Conservation (phyloP, 1,284 basidiomycete species). For the Xerocomus minutiporus region DNA sequence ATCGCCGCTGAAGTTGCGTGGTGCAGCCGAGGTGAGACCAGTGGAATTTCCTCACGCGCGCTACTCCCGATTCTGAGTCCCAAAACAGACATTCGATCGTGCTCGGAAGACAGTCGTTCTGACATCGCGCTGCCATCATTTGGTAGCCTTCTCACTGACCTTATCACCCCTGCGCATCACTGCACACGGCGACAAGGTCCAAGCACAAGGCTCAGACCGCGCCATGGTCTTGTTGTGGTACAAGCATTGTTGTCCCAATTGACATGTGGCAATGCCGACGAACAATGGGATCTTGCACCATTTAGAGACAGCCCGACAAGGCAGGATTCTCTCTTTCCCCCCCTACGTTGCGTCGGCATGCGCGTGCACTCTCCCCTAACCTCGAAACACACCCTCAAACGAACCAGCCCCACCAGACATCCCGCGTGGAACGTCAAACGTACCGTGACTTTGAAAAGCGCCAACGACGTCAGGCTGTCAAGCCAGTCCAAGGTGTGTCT, state of each 20-base stretch:
- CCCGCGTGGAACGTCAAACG: slow-evolving; percentile 4
- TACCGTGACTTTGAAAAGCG: slow-evolving; percentile 1
- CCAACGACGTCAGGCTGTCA: neutral
- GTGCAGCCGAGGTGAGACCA: too few species aligned
- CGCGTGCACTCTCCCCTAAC: slow-evolving; percentile 11
- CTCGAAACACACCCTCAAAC: slow-evolving; percentile 6
- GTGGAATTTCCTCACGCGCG: too few species aligned
- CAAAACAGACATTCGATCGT: too few species aligned
- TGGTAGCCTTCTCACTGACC: too few species aligned
- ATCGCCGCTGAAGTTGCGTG: too few species aligned
- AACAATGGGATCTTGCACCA: neutral
- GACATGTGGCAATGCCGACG: neutral
- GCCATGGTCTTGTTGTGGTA: too few species aligned
- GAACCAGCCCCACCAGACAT: slow-evolving; percentile 6
- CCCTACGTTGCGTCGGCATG: slow-evolving; percentile 8
- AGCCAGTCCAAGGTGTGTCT: slow-evolving; percentile 2
- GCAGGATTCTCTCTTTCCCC: neutral
- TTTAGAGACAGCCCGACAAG: neutral
- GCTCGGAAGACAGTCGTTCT: too few species aligned
- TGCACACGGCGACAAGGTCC: too few species aligned
- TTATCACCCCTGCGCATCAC: too few species aligned
- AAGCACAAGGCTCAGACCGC: too few species aligned
- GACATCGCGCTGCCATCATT: too few species aligned
- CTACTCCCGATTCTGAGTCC: too few species aligned
- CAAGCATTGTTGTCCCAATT: neutral